Conservation (phyloP, 2,329 filamentous ascomycete genomes). For the Leptographium wingfieldii region DNA sequence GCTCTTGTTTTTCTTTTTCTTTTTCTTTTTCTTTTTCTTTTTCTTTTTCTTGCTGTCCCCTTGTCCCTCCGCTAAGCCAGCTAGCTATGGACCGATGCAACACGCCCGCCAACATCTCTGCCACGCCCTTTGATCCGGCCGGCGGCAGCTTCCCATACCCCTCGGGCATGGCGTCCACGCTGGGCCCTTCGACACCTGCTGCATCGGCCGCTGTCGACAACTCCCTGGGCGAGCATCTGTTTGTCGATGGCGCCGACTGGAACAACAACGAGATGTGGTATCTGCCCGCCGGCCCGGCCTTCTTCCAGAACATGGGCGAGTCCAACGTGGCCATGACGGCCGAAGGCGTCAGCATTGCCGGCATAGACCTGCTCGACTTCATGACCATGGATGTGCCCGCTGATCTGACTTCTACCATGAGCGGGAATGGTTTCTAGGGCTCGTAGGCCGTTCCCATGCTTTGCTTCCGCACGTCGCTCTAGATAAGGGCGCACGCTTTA, state of each 20-base stretch:
- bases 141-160: slow-evolving; percentile 42
- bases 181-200: slow-evolving; percentile 37
- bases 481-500: background rate
- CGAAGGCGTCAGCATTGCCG: slow-evolving; percentile 54
- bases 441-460: too few relatives aligned
- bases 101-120: slow-evolving; percentile 43
- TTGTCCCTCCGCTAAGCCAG: background rate
- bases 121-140: slow-evolving; percentile 48
- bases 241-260: slow-evolving; percentile 37
- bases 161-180: slow-evolving; percentile 30
- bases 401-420: background rate
- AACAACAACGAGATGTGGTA: slow-evolving; percentile 54
- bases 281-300: slow-evolving; percentile 47
- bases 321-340: slow-evolving; percentile 52
- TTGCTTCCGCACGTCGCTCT: background rate
- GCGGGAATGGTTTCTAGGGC: slow-evolving; percentile 1
- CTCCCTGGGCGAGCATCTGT: slow-evolving; percentile 23
- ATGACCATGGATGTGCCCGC: slow-evolving; percentile 45
- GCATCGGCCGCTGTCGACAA: slow-evolving; percentile 17
- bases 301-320: slow-evolving; percentile 53
- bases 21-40: too few relatives aligned
- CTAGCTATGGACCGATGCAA: slow-evolving; percentile 23
- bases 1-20: too few relatives aligned
- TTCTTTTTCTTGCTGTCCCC: background rate
- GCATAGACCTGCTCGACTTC: slow-evolving; percentile 53